Base-by-base conservation (phyloP, 257 asterid species). In the Perilla frutescens region DNA sequence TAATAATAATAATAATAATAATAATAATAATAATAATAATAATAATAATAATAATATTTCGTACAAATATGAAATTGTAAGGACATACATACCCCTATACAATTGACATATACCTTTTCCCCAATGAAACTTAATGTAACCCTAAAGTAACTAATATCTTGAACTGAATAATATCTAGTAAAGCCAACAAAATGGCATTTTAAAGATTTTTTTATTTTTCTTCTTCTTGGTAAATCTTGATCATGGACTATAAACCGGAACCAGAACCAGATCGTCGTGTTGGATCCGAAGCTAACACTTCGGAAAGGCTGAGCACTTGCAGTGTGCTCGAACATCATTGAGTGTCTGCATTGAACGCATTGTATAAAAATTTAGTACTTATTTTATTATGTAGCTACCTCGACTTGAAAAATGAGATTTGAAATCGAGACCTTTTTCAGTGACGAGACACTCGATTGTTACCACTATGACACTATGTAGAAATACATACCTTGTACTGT, bases 401-500 rank as follows among this genome's bases (percentile, higher is more conserved):
- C 10, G 11, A 13, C 6, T 5, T 13, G 5, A 8, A 9, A 51
- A 68, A n/a, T 1, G 50, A 1, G 13, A 8, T 8, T 45, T 9
- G 4, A 9, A 34, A 34, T 34, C 1, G 4, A 2, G 37, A 34
- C 4, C 3, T 34, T 34, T 34, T 34, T 34, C 26, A 34, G 37
- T 34, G 37, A 34, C 3, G 37, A 34, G 26, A 20, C 26, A 20
- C 26, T 20, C 26, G 26, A 20, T 20, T 20, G 0, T 20, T 20
- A 20, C 26, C 26, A 20, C 1, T 20, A 20, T 20, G 26, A n/a
- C n/a, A n/a, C n/a, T n/a, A n/a, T n/a, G n/a, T n/a, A n/a, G n/a
- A n/a, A n/a, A 34, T 55, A 5, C 5, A 63, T 76, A 92, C 98
- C 95, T 89, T 86, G 89, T 87, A 86, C 81, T 93, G 93, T 72